Evolutionary conservation across 2,329 filamentous ascomycete species (phyloP), one percentile per base, ranked within the genome.

Genomic region (Lecanosticta acicola): DNA sequence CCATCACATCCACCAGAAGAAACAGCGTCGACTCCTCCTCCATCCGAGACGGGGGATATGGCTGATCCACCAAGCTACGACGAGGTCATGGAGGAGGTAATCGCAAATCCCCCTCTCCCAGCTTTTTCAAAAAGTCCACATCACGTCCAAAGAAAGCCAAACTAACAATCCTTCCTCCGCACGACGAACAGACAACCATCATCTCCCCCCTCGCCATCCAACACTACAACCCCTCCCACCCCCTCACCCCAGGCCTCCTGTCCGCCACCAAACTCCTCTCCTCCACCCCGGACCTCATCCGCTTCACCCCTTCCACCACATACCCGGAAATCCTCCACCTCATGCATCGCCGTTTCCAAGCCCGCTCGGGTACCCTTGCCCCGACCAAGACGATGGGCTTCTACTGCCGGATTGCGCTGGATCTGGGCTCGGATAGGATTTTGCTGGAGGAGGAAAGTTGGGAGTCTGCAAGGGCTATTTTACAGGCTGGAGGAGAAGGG

Each of bases 321-420:
- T 37, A 37, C 35, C 17, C 4, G 3, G 17, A 17, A n/a, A 37
- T 37, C 14, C 9, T 37, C 3, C 14, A 19, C 16, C 35, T 37
- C 35, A 5, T 37, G 63, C 58, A 13, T 58, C 68, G 43, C 80
- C 68, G 53, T 68, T 71, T 0, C 80, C 79, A 36, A 72, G 68
- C 21, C 75, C 72, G 55, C 78, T 79, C 54, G 77, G 66, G 35
- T 19, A 19, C 17, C 4, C 14, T 19, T 4, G 35, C 35, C 14
- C 35, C 35, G 4, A 37, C 35, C 8, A 19, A 37, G 17, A 3
- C 17, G 9, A 16, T 19, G 35, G 18, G n/a, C 5, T 37, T 37
- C 35, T 37, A 18, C 35, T 37, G 35, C 16, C 14, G 35, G n/a
- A 9, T 37, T 10, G 35, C 18, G 9, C 14, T 37, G 35, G 35